Evolutionary conservation across 108 stramenopile genomes (phyloP).

Genomic region (Skeletonema menzelii): DNA sequence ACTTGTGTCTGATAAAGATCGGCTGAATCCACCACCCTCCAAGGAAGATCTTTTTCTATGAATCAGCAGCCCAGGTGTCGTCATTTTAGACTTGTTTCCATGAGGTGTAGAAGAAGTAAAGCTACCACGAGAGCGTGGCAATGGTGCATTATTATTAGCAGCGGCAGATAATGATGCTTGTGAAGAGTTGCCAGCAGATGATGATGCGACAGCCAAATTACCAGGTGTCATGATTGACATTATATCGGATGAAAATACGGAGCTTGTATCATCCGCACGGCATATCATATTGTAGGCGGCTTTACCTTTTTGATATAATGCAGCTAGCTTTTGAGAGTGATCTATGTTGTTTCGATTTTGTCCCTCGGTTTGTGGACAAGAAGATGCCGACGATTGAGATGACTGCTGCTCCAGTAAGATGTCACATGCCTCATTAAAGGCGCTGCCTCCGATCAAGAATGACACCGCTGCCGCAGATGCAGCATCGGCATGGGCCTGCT

Average conservation of each 20-base stretch:
- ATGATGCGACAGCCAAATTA: neutral
- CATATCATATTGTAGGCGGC: constrained; percentile 2
- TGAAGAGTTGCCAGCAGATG: neutral
- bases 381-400: neutral
- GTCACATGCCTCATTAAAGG: constrained; percentile 2
- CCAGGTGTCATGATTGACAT: neutral
- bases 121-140: neutral
- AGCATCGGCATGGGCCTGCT: neutral
- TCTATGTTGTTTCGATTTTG: neutral
- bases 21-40: neutral
- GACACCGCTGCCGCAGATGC: neutral
- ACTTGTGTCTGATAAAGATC: neutral
- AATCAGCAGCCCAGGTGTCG: neutral
- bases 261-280: neutral
- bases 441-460: neutral
- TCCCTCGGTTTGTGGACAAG: neutral
- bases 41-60: neutral
- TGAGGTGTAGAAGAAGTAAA: neutral
- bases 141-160: neutral
- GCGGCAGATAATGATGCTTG: neutral
- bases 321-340: neutral
- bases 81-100: neutral
- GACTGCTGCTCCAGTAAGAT: neutral
- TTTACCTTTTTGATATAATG: constrained; percentile 5
- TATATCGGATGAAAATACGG: neutral